These are phyloP conservation scores for Myochromella boudieri DNA, from an alignment of 768 basidiomycete genomes.

Conservation along the genomic window DNA sequence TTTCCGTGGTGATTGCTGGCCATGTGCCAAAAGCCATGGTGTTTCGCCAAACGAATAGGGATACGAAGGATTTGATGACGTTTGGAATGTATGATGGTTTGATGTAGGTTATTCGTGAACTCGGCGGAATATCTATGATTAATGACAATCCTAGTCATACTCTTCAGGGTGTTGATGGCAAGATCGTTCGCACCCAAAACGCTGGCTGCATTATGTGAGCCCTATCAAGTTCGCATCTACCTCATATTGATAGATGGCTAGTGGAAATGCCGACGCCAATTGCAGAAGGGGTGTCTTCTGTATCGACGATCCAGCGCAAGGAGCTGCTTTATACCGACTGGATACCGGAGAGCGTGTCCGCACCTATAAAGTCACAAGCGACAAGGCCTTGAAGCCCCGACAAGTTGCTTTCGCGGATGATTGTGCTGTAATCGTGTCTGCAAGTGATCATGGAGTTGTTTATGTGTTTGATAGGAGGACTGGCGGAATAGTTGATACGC, in stretches of 20 bases:
- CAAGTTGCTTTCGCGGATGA: conserved; percentile 15
- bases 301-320: conserved; percentile 17
- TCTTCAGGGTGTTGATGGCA: conserved; percentile 14
- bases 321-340: conserved; percentile 13
- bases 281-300: conserved; percentile 11
- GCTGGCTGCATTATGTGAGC: conserved; percentile 18
- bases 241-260: conserved; percentile 1
- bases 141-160: conserved; percentile 15
- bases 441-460: conserved; percentile 17
- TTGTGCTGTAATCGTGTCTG: conserved; percentile 5
- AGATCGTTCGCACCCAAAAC: conserved; percentile 6
- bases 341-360: conserved; percentile 3
- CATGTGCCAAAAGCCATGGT: conserved; percentile 17
- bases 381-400: background rate
- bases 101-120: background rate
- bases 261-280: conserved; percentile 12
- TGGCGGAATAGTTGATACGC: conserved; percentile 11
- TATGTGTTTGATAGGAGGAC: conserved; percentile 18
- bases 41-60: conserved; percentile 14
- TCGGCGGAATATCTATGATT: background rate
- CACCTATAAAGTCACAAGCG: conserved; percentile 8
- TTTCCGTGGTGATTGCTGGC: conserved; percentile 14
- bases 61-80: background rate
- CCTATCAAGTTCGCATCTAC: background rate
- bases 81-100: background rate